A percentile compares a stretch with the other conserved stretches of the same genome.
Conservation (phyloP, 257 asterid species). For the Solanum verrucosum region DNA sequence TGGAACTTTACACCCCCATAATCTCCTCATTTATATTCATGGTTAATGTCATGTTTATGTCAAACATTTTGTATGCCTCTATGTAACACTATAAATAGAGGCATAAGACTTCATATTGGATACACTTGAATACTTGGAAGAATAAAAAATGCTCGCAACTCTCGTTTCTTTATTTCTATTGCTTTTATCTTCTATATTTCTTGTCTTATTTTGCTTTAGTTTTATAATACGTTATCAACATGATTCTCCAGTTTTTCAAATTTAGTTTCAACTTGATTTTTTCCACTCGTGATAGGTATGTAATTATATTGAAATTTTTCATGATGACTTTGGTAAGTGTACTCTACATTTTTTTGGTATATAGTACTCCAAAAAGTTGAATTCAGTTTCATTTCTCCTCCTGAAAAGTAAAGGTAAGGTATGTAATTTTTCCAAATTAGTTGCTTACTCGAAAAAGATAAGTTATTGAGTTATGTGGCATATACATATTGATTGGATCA, state of each 20-base stretch:
- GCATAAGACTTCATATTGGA: neutral
- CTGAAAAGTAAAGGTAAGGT: neutral
- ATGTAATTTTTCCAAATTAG: neutral
- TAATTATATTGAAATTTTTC: neutral
- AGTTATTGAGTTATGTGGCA: neutral
- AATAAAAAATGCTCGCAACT: no score
- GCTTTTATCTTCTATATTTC: neutral
- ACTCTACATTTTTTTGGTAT: neutral
- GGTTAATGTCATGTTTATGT: no score
- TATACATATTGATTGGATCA: neutral
- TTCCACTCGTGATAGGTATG: neutral
- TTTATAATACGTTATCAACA: no score
- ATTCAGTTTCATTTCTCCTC: neutral
- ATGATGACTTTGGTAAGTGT: neutral
- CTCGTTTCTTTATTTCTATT: neutral
- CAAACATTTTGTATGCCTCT: no score
- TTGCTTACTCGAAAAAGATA: neutral
- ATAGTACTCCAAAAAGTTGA: neutral
- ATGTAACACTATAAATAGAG: neutral
- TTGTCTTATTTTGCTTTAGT: no score
- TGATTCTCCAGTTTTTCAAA: fast-evolving
- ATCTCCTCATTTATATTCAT: neutral
- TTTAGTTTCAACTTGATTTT: neutral
- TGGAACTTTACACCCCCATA: neutral
- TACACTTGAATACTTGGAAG: neutral